Conservation (phyloP, 805 yeast genomes). For the Saccharomycopsis capsularis region DNA sequence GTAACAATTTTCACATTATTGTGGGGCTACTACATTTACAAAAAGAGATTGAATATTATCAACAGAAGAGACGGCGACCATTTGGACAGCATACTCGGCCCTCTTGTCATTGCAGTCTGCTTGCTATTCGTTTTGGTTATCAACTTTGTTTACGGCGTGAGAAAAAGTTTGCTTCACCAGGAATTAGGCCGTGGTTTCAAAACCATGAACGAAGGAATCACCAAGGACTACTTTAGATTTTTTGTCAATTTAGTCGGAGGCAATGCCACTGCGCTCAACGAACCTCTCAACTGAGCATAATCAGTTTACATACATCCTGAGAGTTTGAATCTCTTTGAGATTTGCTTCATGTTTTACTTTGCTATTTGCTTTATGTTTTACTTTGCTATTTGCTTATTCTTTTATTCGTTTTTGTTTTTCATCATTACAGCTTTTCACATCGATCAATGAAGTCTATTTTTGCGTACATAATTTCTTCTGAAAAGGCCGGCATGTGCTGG, state of each 20-base stretch:
- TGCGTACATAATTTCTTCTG: no score
- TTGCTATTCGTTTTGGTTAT: conserved; percentile 57
- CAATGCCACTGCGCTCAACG: no score
- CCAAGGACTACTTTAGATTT: conserved; percentile 8
- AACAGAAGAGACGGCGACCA: conserved; percentile 79
- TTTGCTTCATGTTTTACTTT: no score
- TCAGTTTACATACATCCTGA: no score
- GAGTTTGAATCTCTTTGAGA: no score
- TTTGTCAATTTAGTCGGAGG: conserved; percentile 10
- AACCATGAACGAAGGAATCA: conserved; percentile 8
- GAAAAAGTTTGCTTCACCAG: conserved; percentile 23
- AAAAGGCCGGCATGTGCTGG: no score
- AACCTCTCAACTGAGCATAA: no score
- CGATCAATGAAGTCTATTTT: no score
- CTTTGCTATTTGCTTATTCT: no score
- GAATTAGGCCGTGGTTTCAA: conserved; percentile 5
- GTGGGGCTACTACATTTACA: conserved; percentile 84
- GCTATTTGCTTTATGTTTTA: no score
- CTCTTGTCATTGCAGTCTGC: conserved; percentile 67
- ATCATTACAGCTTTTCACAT: no score
- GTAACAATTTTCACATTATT: conserved; percentile 75
- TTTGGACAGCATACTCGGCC: conserved; percentile 86
- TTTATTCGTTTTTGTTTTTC: no score
- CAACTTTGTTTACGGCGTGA: conserved; percentile 67
- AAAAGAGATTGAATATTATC: conserved; percentile 64